Conservation (phyloP, 2,329 filamentous ascomycete genomes). For the Aspergillus hiratsukae region DNA sequence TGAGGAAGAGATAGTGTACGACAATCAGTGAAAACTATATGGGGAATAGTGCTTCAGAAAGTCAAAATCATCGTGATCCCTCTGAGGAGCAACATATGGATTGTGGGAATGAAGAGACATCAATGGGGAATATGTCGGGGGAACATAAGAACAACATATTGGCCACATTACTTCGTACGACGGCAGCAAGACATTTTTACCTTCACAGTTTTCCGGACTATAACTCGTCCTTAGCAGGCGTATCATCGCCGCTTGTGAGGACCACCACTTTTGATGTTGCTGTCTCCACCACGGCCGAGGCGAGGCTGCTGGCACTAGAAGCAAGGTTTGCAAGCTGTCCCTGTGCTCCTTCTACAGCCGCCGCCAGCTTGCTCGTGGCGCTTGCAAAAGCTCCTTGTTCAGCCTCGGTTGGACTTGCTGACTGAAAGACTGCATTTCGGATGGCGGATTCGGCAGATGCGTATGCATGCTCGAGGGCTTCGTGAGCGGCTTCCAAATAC, state of each 20-base stretch:
- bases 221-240: constrained; percentile 18
- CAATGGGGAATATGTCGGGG: not conserved
- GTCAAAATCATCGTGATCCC: constrained; percentile 13
- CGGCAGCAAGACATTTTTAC: constrained; percentile 2
- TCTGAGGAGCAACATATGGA: constrained; percentile 8
- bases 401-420: not conserved
- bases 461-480: constrained; percentile 51
- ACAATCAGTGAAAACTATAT: constrained; percentile 30
- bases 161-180: not conserved
- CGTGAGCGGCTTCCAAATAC: constrained; percentile 51
- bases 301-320: constrained; percentile 29
- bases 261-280: constrained; percentile 25
- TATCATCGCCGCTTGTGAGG: not conserved
- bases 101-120: constrained; percentile 2
- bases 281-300: constrained; percentile 30
- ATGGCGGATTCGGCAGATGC: constrained; percentile 53
- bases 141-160: constrained; percentile 2
- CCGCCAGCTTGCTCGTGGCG: constrained; percentile 25
- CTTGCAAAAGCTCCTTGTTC: constrained; percentile 33
- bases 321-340: constrained; percentile 30
- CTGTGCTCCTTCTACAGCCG: constrained; percentile 34
- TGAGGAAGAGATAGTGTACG: constrained; percentile 11
- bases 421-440: constrained; percentile 50
- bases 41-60: constrained; percentile 28
- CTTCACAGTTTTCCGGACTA: constrained; percentile 7